Base-by-base conservation (phyloP, 2,329 filamentous ascomycete genomes). In the Aspergillus fischeri region DNA sequence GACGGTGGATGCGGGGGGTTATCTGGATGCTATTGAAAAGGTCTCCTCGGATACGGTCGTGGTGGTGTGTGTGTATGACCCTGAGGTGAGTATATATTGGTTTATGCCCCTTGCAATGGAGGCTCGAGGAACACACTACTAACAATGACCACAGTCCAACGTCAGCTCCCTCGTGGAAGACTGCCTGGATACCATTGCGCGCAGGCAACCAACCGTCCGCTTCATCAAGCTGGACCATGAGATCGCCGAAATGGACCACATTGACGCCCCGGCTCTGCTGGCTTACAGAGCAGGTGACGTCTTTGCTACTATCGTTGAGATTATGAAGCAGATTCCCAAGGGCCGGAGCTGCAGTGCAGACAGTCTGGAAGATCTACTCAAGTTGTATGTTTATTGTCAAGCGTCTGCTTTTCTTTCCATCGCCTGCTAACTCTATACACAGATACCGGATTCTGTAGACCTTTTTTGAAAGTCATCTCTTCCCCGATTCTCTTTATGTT, bases 1-100 rank as follows among this genome's bases (percentile, higher is more conserved):
- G 60, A 83, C 86, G 58, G 94, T 97, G 1, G 92, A 97, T 78
- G 93, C 91, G 7, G 80, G 89, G 62, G 94, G 92, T 20, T 99
- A 96, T 68, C 83, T 99, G n/a, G 92, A 97, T 74, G 92, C 93
- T 55, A 91, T 97, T 65, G 94, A 99, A 77, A 94, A 91, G 76
- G 91, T 93, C 4, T 81, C 86, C 42, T 77, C 86, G 50, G 90
- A 93, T 49, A 93, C 91, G 0, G 83, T 89, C 3, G 92, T 97
- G 1, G 89, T 97, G 2, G 94, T 99, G 28, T 95, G 93, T 76
- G 92, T 99, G 63, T 94, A 92, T 73, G 92, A 97, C 70, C 84
- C 90, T 60, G 83, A 89, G 80, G 92, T 96, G 83, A 72, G 86
- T 76, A 10, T 44, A 28, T 11, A n/a, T 11, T 9, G 28, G 47